Base-by-base conservation (phyloP, 352 stramenopile genomes). In the Phytophthora pluvialis region DNA sequence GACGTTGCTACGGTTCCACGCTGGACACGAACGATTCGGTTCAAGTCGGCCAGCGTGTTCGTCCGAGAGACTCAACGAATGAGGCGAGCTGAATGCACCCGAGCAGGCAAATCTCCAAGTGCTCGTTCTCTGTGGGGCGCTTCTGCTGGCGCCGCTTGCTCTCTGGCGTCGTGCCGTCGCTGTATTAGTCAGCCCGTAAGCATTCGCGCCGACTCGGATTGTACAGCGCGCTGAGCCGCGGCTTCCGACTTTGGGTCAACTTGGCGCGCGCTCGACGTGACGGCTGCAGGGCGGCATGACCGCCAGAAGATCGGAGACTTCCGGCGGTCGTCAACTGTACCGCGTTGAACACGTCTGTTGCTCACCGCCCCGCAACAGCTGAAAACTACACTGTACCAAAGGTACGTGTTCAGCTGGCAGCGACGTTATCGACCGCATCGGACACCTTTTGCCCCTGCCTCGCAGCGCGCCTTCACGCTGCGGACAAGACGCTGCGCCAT, bases 151-250 rank as follows among this genome's bases (percentile, higher is more conserved):
- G 31, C 36, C 36, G 38, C 38, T 42, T 25, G 12, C 59, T 67
- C 52, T 69, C 52, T 67, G n/a, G 12, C 32, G 51, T 62, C 35
- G 50, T 47, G 18, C n/a, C 35, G 38, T 64, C 40, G 53, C 36
- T 47, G 36, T 25, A 36, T 42, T 40, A 54, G 25, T 4, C 29
- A 52, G 6, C 10, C 15, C 46, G 29, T 46, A 36, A 54, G 53
- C 54, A 31, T 71, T 71, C 63, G 55, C 63, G 63, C 63, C 62
- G 62, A 64, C 62, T 39, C 21, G 21, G 13, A 50, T 48, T 38
- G 26, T 45, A 46, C 49, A 35, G 33, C 35, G 7, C 13, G 15
- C 33, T 28, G 33, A 15, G 40, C 21, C 32, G 15, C 18, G 49
- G 49, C 49, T 60, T 61, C 49, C 49, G 59, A 61, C 49, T 21